Conservation (phyloP, 495 filamentous ascomycete species). For the Lineolata rhizophorae region DNA sequence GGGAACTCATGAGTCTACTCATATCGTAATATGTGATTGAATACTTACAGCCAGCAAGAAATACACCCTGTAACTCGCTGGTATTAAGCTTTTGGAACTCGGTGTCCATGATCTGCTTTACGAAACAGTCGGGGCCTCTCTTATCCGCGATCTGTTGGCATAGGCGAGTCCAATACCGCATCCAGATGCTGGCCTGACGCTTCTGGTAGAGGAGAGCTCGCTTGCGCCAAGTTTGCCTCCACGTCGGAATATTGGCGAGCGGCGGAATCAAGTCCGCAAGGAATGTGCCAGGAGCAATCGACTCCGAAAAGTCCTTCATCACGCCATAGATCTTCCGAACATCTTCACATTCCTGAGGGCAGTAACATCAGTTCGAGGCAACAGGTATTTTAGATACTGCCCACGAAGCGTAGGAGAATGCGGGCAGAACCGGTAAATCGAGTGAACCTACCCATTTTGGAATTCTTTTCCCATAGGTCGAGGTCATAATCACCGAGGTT, state of each 20-base stretch:
- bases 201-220: constrained; percentile 4
- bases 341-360: constrained; percentile 7
- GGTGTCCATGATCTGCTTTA: constrained; percentile 9
- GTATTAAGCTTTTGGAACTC: constrained; percentile 6
- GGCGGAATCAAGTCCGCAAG: constrained; percentile 7
- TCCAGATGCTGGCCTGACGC: constrained; percentile 8
- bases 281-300: constrained; percentile 5
- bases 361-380: too few species aligned
- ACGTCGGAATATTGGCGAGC: constrained; percentile 3
- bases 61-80: constrained; percentile 9
- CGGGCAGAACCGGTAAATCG: too few species aligned
- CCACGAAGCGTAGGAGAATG: too few species aligned
- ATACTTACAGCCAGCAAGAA: constrained; percentile 7
- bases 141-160: constrained; percentile 6
- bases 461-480: constrained; percentile 12
- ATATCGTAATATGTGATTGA: too few species aligned
- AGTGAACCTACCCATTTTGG: constrained; percentile 10
- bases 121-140: constrained; percentile 11
- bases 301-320: constrained; percentile 9
- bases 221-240: constrained; percentile 9
- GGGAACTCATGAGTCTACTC: neutral
- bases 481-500: constrained; percentile 11
- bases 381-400: too few species aligned
- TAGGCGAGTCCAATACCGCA: constrained; percentile 3
- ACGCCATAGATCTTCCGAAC: constrained; percentile 8